Base-by-base conservation (phyloP, 345 rosid species). In the Garcia nutans region DNA sequence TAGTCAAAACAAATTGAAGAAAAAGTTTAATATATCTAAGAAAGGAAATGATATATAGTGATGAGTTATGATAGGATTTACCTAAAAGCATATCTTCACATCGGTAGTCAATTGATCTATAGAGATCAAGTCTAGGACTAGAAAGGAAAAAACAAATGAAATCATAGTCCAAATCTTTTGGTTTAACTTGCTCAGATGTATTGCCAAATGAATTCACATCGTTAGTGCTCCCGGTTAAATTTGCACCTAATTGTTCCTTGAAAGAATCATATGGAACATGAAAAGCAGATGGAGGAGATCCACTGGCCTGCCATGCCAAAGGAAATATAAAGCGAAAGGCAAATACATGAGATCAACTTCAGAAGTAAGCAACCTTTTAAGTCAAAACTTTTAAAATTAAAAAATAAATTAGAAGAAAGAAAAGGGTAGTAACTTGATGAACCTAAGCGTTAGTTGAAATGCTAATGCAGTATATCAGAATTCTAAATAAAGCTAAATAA, bases 71-170 rank as follows among this genome's bases (percentile, higher is more conserved):
- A 68, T 64, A 65, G 70, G 58, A 74, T 58, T 49, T 72, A 93
- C 99, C 93, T 83, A 87, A 84, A 81, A 95, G 84, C 99, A 95
- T 95, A 67, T 90, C 92, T 84, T 95, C 99, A 79, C 99, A 93
- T 65, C 97, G 89, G 77, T 81, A 83, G 76, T 95, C 99, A 74
- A 95, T 90, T 52, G 86, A 82, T 84, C 96, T 91, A 60, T 95
- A 95, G 58, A 95, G 92, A 82, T 93, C 97, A 79, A 90, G 73
- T 73, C 97, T 82, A 68, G 87, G 89, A 77, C 84, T 90, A 74
- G 97, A 95, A 78, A 95, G 87, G 86, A 92, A 93, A 83, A 89
- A 88, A 78, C 99, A 95, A 70, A 85, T 81, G 82, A 95, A 95
- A 17, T 91, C 87, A 62, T 95, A 90, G 80, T 90, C 97, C 85